Conservation (phyloP, 345 rosid genomes). For the Trapa bicornis region DNA sequence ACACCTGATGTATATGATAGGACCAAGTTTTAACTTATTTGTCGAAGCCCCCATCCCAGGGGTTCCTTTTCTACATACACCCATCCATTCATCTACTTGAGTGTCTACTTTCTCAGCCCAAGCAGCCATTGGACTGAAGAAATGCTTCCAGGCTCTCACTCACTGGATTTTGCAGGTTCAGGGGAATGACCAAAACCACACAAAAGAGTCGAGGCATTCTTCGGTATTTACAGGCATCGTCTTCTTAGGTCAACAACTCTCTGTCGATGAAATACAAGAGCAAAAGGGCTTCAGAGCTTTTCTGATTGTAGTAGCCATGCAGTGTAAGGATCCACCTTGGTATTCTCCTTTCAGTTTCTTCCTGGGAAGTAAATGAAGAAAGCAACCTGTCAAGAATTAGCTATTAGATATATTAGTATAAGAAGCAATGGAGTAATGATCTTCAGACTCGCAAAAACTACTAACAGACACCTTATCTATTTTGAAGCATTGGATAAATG, state of each 20-base stretch:
- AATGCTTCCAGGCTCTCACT: neutral
- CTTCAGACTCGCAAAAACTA: no score
- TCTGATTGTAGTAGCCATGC: neutral
- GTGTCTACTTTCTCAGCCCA: neutral
- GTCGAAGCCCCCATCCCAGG: neutral
- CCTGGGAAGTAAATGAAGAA: neutral
- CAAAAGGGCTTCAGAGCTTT: neutral
- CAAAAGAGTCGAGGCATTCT: neutral
- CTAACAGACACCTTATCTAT: no score
- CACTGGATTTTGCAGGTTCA: no score
- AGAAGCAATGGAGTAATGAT: neutral
- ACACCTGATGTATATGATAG: constrained; percentile 3
- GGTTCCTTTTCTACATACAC: neutral
- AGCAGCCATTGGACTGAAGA: neutral
- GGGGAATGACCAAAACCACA: neutral
- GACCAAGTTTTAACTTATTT: neutral
- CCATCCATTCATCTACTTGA: neutral
- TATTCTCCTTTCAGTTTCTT: neutral
- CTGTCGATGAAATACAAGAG: neutral
- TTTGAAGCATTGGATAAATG: no score
- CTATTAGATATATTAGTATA: neutral
- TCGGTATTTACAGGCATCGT: constrained; percentile 1
- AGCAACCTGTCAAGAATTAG: no score
- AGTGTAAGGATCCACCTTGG: no score
- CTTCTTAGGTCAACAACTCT: neutral